Evolutionary conservation across 2,329 filamentous ascomycete species (phyloP).

Genomic region (Aureobasidium subglaciale): DNA sequence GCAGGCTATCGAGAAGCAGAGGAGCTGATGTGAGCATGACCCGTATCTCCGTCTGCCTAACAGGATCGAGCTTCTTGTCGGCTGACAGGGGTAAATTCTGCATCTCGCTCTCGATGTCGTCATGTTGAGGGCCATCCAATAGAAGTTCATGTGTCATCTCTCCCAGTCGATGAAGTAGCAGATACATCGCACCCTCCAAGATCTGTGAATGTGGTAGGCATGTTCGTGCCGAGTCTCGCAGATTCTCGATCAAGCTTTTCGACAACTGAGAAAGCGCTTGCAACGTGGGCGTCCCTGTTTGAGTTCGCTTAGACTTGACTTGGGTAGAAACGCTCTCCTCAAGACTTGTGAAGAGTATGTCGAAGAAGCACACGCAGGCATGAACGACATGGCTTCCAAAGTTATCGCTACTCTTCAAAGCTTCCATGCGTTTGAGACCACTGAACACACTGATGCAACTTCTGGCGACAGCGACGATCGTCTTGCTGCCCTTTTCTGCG

Average conservation of each 20-base stretch:
- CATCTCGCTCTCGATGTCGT: slow-evolving; percentile 23
- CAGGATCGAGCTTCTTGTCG: slow-evolving; percentile 22
- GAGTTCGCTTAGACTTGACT: background rate
- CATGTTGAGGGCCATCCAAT: slow-evolving; percentile 28
- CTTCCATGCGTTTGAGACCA: slow-evolving; percentile 23
- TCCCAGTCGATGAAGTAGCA: slow-evolving; percentile 34
- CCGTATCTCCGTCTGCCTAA: slow-evolving; percentile 21
- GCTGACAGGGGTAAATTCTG: slow-evolving; percentile 13
- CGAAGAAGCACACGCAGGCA: slow-evolving; percentile 19
- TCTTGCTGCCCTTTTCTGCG: slow-evolving; percentile 14
- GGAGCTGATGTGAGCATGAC: slow-evolving; percentile 31
- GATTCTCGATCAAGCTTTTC: slow-evolving; percentile 30
- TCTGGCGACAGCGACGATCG: slow-evolving; percentile 24
- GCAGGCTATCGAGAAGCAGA: slow-evolving; percentile 35
- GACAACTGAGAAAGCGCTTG: slow-evolving; percentile 23
- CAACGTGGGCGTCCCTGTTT: slow-evolving; percentile 16
- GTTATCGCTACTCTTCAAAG: background rate
- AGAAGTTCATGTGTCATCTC: slow-evolving; percentile 32
- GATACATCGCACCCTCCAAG: slow-evolving; percentile 39
- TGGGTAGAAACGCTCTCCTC: slow-evolving; percentile 21
- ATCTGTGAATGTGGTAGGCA: slow-evolving; percentile 29
- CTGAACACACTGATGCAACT: slow-evolving; percentile 33
- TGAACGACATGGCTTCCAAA: slow-evolving; percentile 1
- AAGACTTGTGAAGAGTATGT: background rate
- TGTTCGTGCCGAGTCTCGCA: slow-evolving; percentile 26